These are phyloP conservation scores for Alternaria triticimaculans DNA, from an alignment of 2,329 filamentous ascomycete genomes.

Conservation along the genomic window DNA sequence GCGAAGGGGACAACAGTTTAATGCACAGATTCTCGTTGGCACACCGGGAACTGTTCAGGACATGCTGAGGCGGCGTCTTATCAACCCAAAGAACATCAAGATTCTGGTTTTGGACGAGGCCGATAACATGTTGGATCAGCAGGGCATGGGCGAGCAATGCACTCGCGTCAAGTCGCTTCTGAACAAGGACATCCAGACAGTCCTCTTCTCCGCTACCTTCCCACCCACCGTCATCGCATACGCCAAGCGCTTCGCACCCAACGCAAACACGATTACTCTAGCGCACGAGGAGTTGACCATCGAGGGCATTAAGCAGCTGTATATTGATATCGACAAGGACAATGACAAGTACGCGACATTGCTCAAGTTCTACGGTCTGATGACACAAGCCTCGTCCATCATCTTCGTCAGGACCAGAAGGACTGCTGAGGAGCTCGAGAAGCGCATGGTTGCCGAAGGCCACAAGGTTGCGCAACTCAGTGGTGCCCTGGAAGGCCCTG, in stretches of 20 bases:
- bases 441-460: conserved; percentile 84
- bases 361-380: conserved; percentile 91
- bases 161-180: conserved; percentile 82
- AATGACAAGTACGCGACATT: conserved; percentile 86
- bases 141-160: conserved; percentile 94
- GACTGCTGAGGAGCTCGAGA: conserved; percentile 84
- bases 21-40: conserved; percentile 83
- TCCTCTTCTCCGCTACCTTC: conserved; percentile 95
- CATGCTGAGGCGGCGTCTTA: conserved; percentile 75
- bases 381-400: conserved; percentile 96
- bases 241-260: conserved; percentile 82
- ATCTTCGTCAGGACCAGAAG: conserved; percentile 95
- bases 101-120: conserved; percentile 94
- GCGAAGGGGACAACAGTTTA: conserved; percentile 71
- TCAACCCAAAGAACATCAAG: conserved; percentile 75
- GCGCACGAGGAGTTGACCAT: conserved; percentile 92
- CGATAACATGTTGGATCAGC: conserved; percentile 97
- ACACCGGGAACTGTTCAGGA: conserved; percentile 95
- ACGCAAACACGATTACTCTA: conserved; percentile 85
- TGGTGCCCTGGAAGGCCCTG: conserved; percentile 81
- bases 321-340: conserved; percentile 87
- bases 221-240: conserved; percentile 85
- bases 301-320: conserved; percentile 96
- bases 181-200: conserved; percentile 77
- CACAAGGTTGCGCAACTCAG: conserved; percentile 92